These are phyloP conservation scores for Alternaria burnsii DNA, from an alignment of 2,329 filamentous ascomycete genomes.

Conservation along the genomic window DNA sequence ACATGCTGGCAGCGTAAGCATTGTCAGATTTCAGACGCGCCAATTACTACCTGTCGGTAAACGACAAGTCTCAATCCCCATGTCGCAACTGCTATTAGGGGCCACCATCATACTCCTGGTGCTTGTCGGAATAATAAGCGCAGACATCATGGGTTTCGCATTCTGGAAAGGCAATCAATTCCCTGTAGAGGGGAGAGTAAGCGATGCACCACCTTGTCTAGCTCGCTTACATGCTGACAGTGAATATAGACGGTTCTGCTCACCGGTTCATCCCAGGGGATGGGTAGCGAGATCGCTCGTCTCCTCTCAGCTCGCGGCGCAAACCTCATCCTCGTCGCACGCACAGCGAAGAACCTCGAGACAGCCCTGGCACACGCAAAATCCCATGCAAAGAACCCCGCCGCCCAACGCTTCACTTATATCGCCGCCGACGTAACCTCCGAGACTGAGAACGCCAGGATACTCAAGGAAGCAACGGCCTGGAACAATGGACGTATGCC, in stretches of 20 bases:
- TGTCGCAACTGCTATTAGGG: constrained; percentile 50
- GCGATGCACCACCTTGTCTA: not conserved
- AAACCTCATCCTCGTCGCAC: constrained; percentile 84
- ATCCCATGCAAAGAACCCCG: constrained; percentile 70
- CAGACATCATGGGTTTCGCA: constrained; percentile 73
- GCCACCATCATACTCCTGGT: constrained; percentile 47
- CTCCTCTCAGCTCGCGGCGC: constrained; percentile 84
- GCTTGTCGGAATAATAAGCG: constrained; percentile 49
- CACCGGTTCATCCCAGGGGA: constrained; percentile 91
- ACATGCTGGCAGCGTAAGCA: constrained; percentile 3
- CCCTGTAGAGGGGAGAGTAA: constrained; percentile 83
- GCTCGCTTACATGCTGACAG: constrained; percentile 1
- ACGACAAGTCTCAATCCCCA: constrained; percentile 13
- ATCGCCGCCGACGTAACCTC: constrained; percentile 84
- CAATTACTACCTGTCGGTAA: not conserved
- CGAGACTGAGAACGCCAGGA: constrained; percentile 71
- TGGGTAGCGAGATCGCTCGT: constrained; percentile 79
- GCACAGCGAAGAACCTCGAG: constrained; percentile 78
- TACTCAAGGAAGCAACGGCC: constrained; percentile 74
- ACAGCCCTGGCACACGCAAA: constrained; percentile 72
- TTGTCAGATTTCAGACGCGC: not conserved
- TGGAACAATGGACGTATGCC: constrained; percentile 81
- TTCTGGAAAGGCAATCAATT: constrained; percentile 73
- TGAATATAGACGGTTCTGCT: constrained; percentile 77
- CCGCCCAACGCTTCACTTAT: constrained; percentile 79